phyloP scores from a whole-genome alignment of 768 basidiomycete species.

The Russula virescens region DNA sequence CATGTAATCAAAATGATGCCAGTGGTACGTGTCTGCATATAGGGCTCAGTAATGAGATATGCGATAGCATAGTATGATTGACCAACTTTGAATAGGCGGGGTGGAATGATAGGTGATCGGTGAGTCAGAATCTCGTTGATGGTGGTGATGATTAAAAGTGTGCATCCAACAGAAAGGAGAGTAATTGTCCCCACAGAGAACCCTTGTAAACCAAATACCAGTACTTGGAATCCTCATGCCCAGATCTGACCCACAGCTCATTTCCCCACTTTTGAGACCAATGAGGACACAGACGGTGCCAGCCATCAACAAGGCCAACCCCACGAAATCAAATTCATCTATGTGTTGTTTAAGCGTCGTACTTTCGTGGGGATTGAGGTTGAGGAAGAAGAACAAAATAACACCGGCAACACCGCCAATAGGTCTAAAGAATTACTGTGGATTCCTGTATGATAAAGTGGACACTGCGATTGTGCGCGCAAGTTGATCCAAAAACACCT shows the following conservation, averaged over 20 bases:
- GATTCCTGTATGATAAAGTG: neutral
- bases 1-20: slow-evolving; percentile 48
- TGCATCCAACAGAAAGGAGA: slow-evolving; percentile 51
- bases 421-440: slow-evolving; percentile 42
- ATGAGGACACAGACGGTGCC: slow-evolving; percentile 66
- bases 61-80: neutral
- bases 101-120: slow-evolving; percentile 66
- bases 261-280: slow-evolving; percentile 69
- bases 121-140: slow-evolving; percentile 58
- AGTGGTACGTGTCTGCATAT: slow-evolving; percentile 59
- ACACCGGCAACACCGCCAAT: slow-evolving; percentile 61
- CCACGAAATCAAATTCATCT: slow-evolving; percentile 64
- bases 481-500: slow-evolving; percentile 77
- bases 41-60: slow-evolving; percentile 24
- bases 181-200: slow-evolving; percentile 52
- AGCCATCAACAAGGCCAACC: slow-evolving; percentile 53
- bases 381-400: slow-evolving; percentile 67
- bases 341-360: slow-evolving; percentile 53
- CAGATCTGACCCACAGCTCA: slow-evolving; percentile 44
- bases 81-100: slow-evolving; percentile 63
- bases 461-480: slow-evolving; percentile 37
- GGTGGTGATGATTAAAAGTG: slow-evolving; percentile 44
- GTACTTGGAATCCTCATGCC: neutral
- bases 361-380: slow-evolving; percentile 68
- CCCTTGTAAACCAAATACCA: slow-evolving; percentile 38